A percentile compares a stretch with the other conserved stretches of the same genome.
Conservation (phyloP, 2,329 filamentous ascomycete genomes). For the Coniella lustricola region DNA sequence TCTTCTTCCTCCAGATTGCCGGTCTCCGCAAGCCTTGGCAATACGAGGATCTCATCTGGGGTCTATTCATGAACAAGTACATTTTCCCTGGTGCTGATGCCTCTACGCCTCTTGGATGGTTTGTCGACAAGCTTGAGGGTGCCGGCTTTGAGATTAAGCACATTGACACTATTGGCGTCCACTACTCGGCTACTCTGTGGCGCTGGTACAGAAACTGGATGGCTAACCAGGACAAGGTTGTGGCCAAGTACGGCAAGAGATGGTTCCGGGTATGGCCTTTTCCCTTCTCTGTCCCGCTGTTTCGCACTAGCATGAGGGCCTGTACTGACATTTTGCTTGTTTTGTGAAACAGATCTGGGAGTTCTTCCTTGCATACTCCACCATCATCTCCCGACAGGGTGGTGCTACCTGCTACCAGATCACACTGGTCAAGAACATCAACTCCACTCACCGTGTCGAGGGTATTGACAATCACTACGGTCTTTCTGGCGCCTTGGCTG, state of each 20-base stretch:
- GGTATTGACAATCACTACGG: conserved; percentile 64
- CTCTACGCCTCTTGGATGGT: conserved; percentile 84
- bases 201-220: conserved; percentile 99
- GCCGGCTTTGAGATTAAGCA: conserved; percentile 87
- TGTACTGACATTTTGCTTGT: neutral
- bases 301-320: fast-evolving
- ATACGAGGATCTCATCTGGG: conserved; percentile 97
- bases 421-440: conserved; percentile 82
- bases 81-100: conserved; percentile 96
- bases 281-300: neutral
- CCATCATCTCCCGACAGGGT: conserved; percentile 78
- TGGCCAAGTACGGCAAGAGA: conserved; percentile 87
- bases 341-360: conserved; percentile 69
- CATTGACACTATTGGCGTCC: conserved; percentile 88
- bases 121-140: conserved; percentile 76
- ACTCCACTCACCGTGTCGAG: conserved; percentile 74
- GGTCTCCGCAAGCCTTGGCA: conserved; percentile 94
- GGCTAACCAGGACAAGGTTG: conserved; percentile 84
- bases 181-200: conserved; percentile 96
- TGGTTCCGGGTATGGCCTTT: conserved; percentile 78
- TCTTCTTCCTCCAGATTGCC: conserved; percentile 93
- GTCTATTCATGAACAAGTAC: conserved; percentile 99
- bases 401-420: conserved; percentile 83
- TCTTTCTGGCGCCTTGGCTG: conserved; percentile 51
- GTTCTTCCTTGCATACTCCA: conserved; percentile 80